Conservation (phyloP, 23 red algal species). For the Gracilaria gracilis region DNA sequence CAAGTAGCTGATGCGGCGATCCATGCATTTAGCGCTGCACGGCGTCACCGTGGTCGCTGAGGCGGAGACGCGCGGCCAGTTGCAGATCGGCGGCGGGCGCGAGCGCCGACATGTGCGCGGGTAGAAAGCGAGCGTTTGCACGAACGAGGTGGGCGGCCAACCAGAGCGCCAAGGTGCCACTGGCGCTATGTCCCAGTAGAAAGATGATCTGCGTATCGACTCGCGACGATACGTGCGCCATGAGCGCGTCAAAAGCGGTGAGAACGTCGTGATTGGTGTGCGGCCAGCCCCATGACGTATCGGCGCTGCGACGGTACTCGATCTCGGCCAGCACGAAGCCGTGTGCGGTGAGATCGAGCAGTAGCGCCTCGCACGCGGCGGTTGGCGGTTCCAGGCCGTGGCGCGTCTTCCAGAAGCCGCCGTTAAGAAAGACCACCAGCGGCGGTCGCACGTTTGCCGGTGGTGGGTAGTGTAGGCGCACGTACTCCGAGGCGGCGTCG, state of each 20-base stretch:
- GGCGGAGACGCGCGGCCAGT: conserved; percentile 32
- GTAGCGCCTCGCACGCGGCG: conserved; percentile 38
- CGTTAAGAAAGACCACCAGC: conserved; percentile 50
- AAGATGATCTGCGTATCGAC: conserved; percentile 9
- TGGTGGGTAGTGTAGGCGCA: neutral
- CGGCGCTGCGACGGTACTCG: conserved; percentile 67
- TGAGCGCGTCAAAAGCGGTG: neutral
- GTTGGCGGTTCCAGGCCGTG: conserved; percentile 44
- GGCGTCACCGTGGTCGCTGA: conserved; percentile 64
- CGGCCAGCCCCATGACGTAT: conserved; percentile 42
- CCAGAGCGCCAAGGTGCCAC: conserved; percentile 55
- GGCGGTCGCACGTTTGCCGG: neutral
- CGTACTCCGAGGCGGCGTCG: neutral
- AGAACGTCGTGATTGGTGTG: conserved; percentile 61
- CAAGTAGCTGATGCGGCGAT: neutral
- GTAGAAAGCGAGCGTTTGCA: neutral
- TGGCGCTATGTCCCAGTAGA: conserved; percentile 48
- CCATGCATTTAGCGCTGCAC: conserved; percentile 56
- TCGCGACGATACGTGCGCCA: neutral
- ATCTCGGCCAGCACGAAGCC: conserved; percentile 44
- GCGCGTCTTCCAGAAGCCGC: conserved; percentile 63
- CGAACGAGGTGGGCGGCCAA: conserved; percentile 18
- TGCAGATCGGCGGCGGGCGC: conserved; percentile 54
- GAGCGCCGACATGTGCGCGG: neutral
- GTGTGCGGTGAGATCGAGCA: conserved; percentile 22